These are phyloP conservation scores for Nitzschia sp. DNA, from an alignment of 108 stramenopile genomes.

Conservation along the genomic window DNA sequence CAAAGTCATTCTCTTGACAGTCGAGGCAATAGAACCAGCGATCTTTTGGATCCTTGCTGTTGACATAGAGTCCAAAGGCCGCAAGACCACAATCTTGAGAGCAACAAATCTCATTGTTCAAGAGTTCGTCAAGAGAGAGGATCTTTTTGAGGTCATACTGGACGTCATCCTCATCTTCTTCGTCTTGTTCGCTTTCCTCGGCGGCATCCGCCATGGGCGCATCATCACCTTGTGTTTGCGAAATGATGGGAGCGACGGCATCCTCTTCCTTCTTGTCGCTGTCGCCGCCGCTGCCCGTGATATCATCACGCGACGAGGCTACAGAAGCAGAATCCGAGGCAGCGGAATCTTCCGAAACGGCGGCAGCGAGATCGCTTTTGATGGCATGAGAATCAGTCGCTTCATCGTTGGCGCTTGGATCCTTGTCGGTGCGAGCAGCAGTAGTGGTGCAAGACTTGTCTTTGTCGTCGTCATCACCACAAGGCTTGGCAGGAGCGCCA, in stretches of 20 bases:
- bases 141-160: conserved; percentile 47
- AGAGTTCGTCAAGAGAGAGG: conserved; percentile 41
- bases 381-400: not conserved
- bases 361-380: not conserved
- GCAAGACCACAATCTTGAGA: conserved; percentile 27
- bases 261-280: conserved; percentile 10
- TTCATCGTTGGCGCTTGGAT: not conserved
- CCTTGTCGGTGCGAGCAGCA: not conserved
- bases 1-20: conserved; percentile 61
- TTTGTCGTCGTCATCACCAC: conserved; percentile 1
- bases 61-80: conserved; percentile 46
- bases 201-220: not conserved
- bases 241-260: conserved; percentile 25
- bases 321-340: not conserved
- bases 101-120: conserved; percentile 39
- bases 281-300: conserved; percentile 1
- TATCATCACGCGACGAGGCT: not conserved
- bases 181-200: conserved; percentile 23
- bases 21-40: conserved; percentile 58
- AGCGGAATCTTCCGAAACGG: not conserved
- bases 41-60: conserved; percentile 19
- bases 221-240: conserved; percentile 23
- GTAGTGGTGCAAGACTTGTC: not conserved
- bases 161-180: conserved; percentile 36
- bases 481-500: not conserved